Evolutionary conservation across 2,329 filamentous ascomycete species (phyloP).

Genomic region (Xylogone sp.): DNA sequence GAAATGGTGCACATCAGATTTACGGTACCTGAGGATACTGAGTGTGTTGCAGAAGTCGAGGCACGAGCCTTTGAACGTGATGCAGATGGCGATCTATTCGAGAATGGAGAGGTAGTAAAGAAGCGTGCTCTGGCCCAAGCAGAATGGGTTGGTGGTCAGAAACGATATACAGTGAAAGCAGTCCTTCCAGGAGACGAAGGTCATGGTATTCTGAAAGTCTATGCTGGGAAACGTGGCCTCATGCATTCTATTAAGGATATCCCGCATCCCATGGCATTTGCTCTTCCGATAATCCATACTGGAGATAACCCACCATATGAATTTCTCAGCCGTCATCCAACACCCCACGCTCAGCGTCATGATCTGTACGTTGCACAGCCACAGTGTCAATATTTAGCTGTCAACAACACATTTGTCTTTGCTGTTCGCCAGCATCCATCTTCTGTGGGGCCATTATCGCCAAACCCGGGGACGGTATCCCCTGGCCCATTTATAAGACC

Average conservation of each 20-base stretch:
- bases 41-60: conserved; percentile 90
- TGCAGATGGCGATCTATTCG: conserved; percentile 85
- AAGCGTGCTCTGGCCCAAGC: conserved; percentile 88
- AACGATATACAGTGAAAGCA: conserved; percentile 91
- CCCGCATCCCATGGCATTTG: conserved; percentile 84
- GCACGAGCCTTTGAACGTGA: conserved; percentile 77
- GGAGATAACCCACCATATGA: conserved; percentile 94
- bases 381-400: conserved; percentile 80
- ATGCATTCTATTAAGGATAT: conserved; percentile 99
- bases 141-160: conserved; percentile 83
- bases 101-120: conserved; percentile 80
- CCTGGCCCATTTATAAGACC: conserved; percentile 62
- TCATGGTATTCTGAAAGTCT: conserved; percentile 81
- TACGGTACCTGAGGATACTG: conserved; percentile 82
- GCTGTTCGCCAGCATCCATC: conserved; percentile 90
- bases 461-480: conserved; percentile 30
- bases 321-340: conserved; percentile 89
- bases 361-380: conserved; percentile 97
- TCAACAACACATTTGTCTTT: conserved; percentile 98
- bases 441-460: conserved; percentile 39
- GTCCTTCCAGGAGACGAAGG: conserved; percentile 89
- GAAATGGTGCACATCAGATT: conserved; percentile 92
- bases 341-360: conserved; percentile 93
- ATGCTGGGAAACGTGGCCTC: conserved; percentile 87
- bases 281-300: conserved; percentile 83